Evolutionary conservation across 805 yeast genomes (phyloP).

Genomic region (Wickerhamiella sergipiensis): DNA sequence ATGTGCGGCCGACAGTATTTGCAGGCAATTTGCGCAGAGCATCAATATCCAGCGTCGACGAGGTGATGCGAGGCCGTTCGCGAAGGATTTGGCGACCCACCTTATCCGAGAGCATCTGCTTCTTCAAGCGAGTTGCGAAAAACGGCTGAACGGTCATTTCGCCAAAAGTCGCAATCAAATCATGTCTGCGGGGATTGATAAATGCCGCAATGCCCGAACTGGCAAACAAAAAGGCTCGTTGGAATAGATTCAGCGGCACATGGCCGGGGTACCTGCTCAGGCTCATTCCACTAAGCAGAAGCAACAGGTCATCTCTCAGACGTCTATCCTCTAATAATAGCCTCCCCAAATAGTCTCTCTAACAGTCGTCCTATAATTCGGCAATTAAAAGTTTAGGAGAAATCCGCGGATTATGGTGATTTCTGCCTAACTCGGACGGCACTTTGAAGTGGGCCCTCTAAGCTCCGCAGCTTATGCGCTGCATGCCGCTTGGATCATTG

Average conservation of each 20-base stretch:
- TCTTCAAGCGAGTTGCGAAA: conserved; percentile 47
- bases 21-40: conserved; percentile 45
- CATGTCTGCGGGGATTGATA: conserved; percentile 28
- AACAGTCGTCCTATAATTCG: too few relatives aligned
- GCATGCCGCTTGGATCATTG: too few relatives aligned
- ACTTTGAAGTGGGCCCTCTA: too few relatives aligned
- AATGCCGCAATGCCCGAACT: conserved; percentile 70
- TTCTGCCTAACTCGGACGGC: too few relatives aligned
- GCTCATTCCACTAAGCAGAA: background rate
- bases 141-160: conserved; percentile 75
- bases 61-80: conserved; percentile 74
- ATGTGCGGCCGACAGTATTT: conserved; percentile 67
- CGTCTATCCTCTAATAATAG: too few relatives aligned
- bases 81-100: conserved; percentile 64
- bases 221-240: conserved; percentile 47
- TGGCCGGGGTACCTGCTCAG: conserved; percentile 48
- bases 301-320: too few relatives aligned
- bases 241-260: conserved; percentile 55
- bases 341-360: too few relatives aligned
- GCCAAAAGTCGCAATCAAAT: conserved; percentile 39
- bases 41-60: conserved; percentile 51
- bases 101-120: conserved; percentile 60
- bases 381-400: too few relatives aligned
- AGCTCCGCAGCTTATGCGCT: too few relatives aligned
- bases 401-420: too few relatives aligned